Evolutionary conservation across 345 rosid species (phyloP).

Genomic region (Laguncularia racemosa): DNA sequence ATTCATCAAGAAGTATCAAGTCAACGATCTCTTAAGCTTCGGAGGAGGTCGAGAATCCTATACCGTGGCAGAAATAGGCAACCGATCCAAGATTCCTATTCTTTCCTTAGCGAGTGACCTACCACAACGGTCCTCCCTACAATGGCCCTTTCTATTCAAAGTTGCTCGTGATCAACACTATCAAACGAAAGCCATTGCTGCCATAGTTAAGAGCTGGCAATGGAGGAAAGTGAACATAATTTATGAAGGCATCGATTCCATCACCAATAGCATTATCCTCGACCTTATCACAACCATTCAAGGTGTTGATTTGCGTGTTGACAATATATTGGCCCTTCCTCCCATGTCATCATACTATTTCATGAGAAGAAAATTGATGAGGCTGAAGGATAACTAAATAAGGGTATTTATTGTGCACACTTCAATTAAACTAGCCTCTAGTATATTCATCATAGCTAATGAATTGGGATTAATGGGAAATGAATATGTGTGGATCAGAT

Average conservation of each 20-base stretch:
- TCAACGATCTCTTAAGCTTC: constrained; percentile 14
- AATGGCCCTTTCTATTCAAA: constrained; percentile 24
- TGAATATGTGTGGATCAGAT: constrained; percentile 20
- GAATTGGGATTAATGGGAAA: constrained; percentile 14
- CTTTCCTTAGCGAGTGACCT: constrained; percentile 17
- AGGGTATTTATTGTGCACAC: constrained; percentile 23
- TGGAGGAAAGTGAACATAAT: constrained; percentile 24
- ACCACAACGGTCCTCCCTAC: constrained; percentile 8
- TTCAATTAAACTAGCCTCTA: neutral
- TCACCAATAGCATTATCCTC: constrained; percentile 2
- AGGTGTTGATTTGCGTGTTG: neutral
- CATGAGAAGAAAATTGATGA: constrained; percentile 6
- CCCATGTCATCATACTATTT: neutral
- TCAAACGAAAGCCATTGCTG: constrained; percentile 19
- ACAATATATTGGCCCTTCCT: constrained; percentile 11
- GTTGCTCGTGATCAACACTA: constrained; percentile 11
- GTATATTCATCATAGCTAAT: constrained; percentile 14
- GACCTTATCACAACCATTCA: constrained; percentile 13
- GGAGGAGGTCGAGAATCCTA: constrained; percentile 16
- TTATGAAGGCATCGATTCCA: constrained; percentile 18
- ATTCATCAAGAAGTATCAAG: constrained; percentile 12
- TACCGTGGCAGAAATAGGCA: constrained; percentile 15
- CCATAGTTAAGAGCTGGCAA: constrained; percentile 15
- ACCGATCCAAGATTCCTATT: constrained; percentile 11
- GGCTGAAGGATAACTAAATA: constrained; percentile 7